Base-by-base conservation (phyloP, 2,329 filamentous ascomycete genomes). In the Aspergillus oerlinghausenensis region DNA sequence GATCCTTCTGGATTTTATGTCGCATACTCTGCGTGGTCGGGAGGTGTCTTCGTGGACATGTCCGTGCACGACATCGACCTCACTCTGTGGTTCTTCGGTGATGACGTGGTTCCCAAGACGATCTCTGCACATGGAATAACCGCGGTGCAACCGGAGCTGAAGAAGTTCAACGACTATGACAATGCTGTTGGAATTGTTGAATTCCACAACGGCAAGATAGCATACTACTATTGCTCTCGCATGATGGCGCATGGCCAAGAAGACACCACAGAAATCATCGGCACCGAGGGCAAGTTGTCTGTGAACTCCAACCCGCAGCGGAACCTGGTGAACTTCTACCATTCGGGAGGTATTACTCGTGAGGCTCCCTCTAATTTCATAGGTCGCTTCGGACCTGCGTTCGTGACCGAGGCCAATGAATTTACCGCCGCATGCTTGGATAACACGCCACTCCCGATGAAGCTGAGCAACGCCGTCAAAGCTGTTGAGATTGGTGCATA, bases 11-110 rank as follows among this genome's bases (percentile, higher is more conserved):
- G 85, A 47, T 88, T 88, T 78, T 89, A 88, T 69, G 84, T 89
- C 54, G 77, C 80, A 19, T 89, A 88, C 71, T 84, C 86, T 14
- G 77, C 84, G 63, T 85, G 82, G 72, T 82, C 77, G 1, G 86
- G 87, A 38, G 86, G 86, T 23, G 87, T 88, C 67, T 89, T 89
- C 64, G 86, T 88, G 56, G 87, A 89, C 75, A 87, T 84, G 74
- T 84, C 82, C 52, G 84, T 89, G 65, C 87, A 89, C 75, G 87
- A 89, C 64, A 88, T 89, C 63, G 84, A 87, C 60, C 78, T 88
- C 1, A 77, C 83, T 0, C 74, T 87, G 2, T 87, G 84, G 84
- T 87, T 83, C 75, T 85, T 86, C 65, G 82, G 82, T 10, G 72
- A 80, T 48, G 77, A 82, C 47, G 76, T 74, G 42, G 69, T 76